Evolutionary conservation across 192 early-diverging fungal species (phyloP), one percentile per base, ranked within the genome.

Genomic region (Kickxella alabastrina): DNA sequence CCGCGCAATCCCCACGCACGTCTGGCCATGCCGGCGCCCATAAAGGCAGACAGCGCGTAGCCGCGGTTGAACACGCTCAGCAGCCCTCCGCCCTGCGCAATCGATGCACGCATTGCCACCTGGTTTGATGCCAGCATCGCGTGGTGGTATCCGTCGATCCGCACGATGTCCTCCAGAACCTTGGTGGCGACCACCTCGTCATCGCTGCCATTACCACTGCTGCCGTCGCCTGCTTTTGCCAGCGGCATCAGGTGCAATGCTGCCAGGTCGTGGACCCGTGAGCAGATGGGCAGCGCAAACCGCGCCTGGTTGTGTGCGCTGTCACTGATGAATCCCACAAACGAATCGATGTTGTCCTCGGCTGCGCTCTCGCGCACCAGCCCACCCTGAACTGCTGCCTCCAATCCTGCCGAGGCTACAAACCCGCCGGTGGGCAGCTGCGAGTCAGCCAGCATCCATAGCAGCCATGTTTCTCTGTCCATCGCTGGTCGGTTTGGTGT

Each of bases 371-470:
- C 65, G 39, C 45, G 47, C 12, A 70, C 60, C 32, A 92, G 72
- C 34, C 81, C 77, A 12, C 84, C 86, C 40, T 92, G 90, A 36
- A 82, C 59, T 35, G 87, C 85, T 2, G 91, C 86, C 63, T 98
- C 95, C 6, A 98, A 80, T 0, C 93, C 95, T 7, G 83, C 82
- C 8, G 92, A 95, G 15, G 92, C 86, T 15, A 98, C 89, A 69
- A 98, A 98, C 6, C 95, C 95, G 21, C 95, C 92, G 0, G 91
- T 93, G 1, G 95, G 95, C 8, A 98, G 80, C 35, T 92, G 88
- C 7, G 92, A 95, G 73, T 98, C 95, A 4, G 90, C 83, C 15
- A 98, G 78, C 53, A 90, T 79, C 73, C 84, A 87, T 6, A 92
- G 81, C 5, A 92, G 75, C 90, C 88, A 93, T 15, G 79, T 74